Evolutionary conservation across 2,329 filamentous ascomycete species (phyloP), one percentile per base, ranked within the genome.

Genomic region (Rhinocladiella mackenziei): DNA sequence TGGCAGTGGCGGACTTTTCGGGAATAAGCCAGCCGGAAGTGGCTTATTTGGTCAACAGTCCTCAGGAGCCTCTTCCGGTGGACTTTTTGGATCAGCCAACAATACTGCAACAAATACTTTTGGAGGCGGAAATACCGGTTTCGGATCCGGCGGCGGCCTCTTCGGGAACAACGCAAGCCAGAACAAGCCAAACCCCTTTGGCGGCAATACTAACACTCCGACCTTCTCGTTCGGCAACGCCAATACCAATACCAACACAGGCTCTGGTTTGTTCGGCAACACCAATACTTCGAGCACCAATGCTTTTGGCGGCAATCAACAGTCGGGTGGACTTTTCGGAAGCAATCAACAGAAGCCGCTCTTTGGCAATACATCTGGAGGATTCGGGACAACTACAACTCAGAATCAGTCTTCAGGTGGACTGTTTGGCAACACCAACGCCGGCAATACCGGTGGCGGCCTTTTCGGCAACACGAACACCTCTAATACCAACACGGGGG

Each of bases 231-330:
- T 78, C 54, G 72, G 72, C 30, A 56, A 40, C 35, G 50, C 48
- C 25, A 64, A 31, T 76, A 78, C 54, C 70, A 70, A 56, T 71
- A 77, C 54, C 69, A 62, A 58, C 45, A 63, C 66, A 29, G 68
- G 69, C 32, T 62, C 67, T 34, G 65, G 70, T 22, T 60, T 78
- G 10, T 77, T 78, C 39, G 71, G 72, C 18, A 58, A 55, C 35
- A 57, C 50, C 11, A 54, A 36, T 23, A 39, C 26, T 13, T 26
- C 43, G 7, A 26, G 68, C 56, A 65, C 48, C 59, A 65, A 36
- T 35, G 45, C 34, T 11, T 48, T 48, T 20, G 45, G 45, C 34
- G 33, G 34, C n/a, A 43, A 43, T 13, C 64, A 62, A 43, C 61
- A 63, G 44, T 60, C 59, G 23, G 59, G 63, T 33, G 64, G 67